Evolutionary conservation across 441 rosid genomes (phyloP).

Genomic region (Croton setiger): DNA sequence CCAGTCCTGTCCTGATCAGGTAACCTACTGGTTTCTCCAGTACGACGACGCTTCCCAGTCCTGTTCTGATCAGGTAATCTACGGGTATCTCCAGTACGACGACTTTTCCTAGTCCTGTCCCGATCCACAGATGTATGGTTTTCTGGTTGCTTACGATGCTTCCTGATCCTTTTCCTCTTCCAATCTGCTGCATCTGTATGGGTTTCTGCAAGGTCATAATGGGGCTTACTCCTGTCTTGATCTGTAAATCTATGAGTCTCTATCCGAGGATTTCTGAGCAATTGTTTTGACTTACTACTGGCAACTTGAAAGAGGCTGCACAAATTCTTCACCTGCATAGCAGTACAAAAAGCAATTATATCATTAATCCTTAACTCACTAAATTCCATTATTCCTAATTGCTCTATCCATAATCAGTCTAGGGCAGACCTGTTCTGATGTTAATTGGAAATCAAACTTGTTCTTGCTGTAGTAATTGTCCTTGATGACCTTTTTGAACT

Average conservation of each 20-base stretch:
- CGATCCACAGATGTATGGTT: background rate
- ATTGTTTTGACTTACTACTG: slow-evolving; percentile 12
- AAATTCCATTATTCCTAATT: background rate
- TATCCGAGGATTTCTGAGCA: background rate
- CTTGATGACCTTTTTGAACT: slow-evolving; percentile 27
- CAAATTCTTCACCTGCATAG: slow-evolving; percentile 24
- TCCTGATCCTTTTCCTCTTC: background rate
- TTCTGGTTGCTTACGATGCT: background rate
- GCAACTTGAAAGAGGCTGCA: slow-evolving; percentile 27
- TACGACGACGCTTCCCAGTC: background rate
- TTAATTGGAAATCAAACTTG: slow-evolving; percentile 28
- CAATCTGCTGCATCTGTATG: background rate
- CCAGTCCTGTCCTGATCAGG: background rate
- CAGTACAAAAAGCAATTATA: slow-evolving; percentile 9
- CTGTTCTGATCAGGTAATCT: background rate
- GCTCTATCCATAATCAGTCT: background rate
- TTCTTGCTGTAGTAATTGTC: slow-evolving; percentile 30
- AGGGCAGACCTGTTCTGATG: slow-evolving; percentile 22
- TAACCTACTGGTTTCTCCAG: background rate
- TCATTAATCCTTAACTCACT: background rate
- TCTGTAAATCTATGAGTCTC: background rate
- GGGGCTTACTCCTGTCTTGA: background rate
- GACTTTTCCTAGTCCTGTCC: background rate
- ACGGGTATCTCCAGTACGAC: background rate
- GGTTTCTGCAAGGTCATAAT: background rate